Evolutionary conservation across 2,329 filamentous ascomycete genomes (phyloP).

Genomic region (Hypoxylon sp.): DNA sequence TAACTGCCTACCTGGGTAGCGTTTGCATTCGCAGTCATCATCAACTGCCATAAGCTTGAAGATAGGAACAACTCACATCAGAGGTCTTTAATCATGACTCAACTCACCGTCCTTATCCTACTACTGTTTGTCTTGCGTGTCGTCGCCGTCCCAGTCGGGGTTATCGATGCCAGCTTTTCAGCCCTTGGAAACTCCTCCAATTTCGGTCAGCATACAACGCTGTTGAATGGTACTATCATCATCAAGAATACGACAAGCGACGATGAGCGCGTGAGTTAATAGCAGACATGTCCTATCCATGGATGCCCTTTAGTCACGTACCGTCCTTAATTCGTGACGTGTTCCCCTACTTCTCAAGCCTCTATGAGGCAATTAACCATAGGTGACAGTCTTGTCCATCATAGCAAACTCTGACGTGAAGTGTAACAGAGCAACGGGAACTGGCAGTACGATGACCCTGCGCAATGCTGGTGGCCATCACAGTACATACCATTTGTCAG

Average conservation of each 20-base stretch:
- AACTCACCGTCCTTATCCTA: constrained; percentile 1
- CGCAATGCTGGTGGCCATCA: constrained; percentile 29
- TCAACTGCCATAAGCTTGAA: not conserved
- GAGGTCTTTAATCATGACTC: not conserved
- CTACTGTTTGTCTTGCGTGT: constrained; percentile 6
- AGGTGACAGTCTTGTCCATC: not conserved
- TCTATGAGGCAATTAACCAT: not conserved
- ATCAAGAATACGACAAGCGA: constrained; percentile 5
- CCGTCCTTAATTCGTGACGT: not conserved
- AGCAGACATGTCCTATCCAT: not conserved
- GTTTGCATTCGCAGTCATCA: not conserved
- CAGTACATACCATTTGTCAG: constrained; percentile 28
- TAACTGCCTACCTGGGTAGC: not conserved
- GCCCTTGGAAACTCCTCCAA: not conserved
- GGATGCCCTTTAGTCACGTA: not conserved
- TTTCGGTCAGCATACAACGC: not conserved
- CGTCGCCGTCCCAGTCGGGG: not conserved
- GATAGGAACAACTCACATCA: not conserved
- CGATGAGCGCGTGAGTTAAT: constrained; percentile 17
- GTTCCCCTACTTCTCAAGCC: not conserved
- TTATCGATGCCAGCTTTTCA: constrained; percentile 2
- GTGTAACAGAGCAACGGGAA: constrained; percentile 7
- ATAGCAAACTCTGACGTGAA: not conserved
- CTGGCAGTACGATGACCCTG: constrained; percentile 36
- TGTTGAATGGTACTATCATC: constrained; percentile 16